Conservation (phyloP, 306 rosid species). For the Lablab purpureus region DNA sequence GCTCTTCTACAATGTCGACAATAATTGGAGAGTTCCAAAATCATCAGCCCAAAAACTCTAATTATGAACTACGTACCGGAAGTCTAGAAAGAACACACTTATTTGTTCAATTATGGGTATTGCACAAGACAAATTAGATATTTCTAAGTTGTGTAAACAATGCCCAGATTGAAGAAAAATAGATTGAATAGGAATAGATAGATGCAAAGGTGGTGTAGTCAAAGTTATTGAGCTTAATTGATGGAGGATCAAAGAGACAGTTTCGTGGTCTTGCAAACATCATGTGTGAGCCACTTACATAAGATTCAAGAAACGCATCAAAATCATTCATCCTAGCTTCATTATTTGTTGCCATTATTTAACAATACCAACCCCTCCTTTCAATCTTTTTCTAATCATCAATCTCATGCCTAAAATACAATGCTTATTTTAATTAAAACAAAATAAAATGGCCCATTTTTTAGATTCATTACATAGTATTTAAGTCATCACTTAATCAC, state of each 20-base stretch:
- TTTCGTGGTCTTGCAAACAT: conserved; percentile 49
- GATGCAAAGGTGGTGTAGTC: conserved; percentile 58
- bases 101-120: background rate
- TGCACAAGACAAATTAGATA: conserved; percentile 41
- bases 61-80: conserved; percentile 28
- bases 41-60: background rate
- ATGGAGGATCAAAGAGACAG: conserved; percentile 62
- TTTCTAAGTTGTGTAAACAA: conserved; percentile 36
- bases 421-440: background rate
- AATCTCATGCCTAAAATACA: background rate
- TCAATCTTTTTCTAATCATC: background rate
- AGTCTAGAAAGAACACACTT: background rate
- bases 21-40: conserved; percentile 21
- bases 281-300: conserved; percentile 56
- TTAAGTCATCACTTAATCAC: background rate
- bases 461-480: background rate
- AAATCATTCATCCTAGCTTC: conserved; percentile 35
- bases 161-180: conserved; percentile 23
- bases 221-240: conserved; percentile 57
- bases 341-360: conserved; percentile 46
- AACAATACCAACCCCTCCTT: conserved; percentile 34
- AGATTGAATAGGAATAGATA: background rate
- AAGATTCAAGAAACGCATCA: conserved; percentile 38
- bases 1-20: conserved; percentile 12
- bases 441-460: background rate